These are phyloP conservation scores for Metschnikowia amazonensis DNA, from an alignment of 805 yeast genomes.

Conservation along the genomic window DNA sequence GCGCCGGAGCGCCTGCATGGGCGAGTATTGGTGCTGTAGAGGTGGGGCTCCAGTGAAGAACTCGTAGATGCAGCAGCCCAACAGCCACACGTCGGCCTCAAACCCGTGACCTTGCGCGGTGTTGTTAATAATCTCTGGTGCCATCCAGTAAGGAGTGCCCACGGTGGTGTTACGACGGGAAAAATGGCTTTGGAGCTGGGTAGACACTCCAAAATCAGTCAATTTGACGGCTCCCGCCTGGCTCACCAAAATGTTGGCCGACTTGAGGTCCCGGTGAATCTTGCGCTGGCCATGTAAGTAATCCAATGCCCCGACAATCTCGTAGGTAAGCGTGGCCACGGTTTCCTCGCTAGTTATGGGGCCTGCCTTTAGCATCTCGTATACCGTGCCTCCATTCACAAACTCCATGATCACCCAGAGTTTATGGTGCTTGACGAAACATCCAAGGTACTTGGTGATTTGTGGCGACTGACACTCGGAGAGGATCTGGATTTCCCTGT, in stretches of 20 bases:
- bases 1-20: slow-evolving; percentile 43
- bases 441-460: slow-evolving; percentile 67
- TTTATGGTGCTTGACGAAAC: slow-evolving; percentile 64
- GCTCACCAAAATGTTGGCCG: slow-evolving; percentile 38
- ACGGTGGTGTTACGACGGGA: slow-evolving; percentile 43
- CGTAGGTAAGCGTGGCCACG: slow-evolving; percentile 51
- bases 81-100: slow-evolving; percentile 75
- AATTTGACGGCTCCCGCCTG: slow-evolving; percentile 39
- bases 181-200: slow-evolving; percentile 41
- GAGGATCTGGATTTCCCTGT: slow-evolving; percentile 64
- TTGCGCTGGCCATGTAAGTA: slow-evolving; percentile 70
- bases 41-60: slow-evolving; percentile 74
- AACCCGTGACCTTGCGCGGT: slow-evolving; percentile 47
- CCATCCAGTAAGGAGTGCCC: slow-evolving; percentile 66
- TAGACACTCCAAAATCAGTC: slow-evolving; percentile 45
- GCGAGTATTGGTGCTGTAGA: slow-evolving; percentile 32
- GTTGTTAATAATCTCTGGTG: slow-evolving; percentile 56
- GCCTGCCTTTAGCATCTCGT: slow-evolving; percentile 58
- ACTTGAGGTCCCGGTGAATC: slow-evolving; percentile 59
- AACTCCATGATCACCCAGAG: slow-evolving; percentile 81
- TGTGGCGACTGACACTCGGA: slow-evolving; percentile 61
- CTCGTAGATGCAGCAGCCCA: slow-evolving; percentile 76
- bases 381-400: slow-evolving; percentile 73
- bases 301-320: slow-evolving; percentile 55
- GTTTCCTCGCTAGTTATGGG: slow-evolving; percentile 51